Evolutionary conservation across 441 rosid genomes (phyloP), one percentile per base, ranked within the genome.

Genomic region (Syzygium syzygioides): DNA sequence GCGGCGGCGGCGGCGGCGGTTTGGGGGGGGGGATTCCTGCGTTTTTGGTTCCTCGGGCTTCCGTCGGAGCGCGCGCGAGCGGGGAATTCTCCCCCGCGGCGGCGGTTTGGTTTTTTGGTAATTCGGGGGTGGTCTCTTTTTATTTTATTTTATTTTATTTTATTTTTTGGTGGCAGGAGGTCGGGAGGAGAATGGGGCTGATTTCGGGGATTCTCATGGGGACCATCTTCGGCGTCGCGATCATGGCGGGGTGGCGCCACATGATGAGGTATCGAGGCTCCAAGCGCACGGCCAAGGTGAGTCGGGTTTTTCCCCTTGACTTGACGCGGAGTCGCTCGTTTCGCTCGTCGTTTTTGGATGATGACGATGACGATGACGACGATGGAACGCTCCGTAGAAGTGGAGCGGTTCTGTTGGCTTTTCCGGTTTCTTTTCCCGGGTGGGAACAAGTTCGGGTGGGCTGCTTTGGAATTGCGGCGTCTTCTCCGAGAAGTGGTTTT

Each of bases 141-240:
- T 12, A 23, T 20, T 30, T 54, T 3, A 2, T 37, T 3, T 37
- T 37, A 37, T 37, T 37, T 37, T 37, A 37, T 13, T 28, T 28
- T 28, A 15, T 32, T 60, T 57, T 86, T 37, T 4, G 41, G 41
- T 26, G 17, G 6, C 7, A 53, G 20, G n/a, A 66, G 84, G 20
- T 28, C 14, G 53, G 59, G 85, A 37, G 23, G 54, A 45, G 48
- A 19, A 87, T 87, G 88, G 88, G 88, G 55, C 59, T 87, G 85
- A 87, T 87, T 52, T 68, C 88, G 59, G 88, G 88, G 57, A 87
- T 87, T 71, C 30, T 87, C 85, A 64, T 87, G 84, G 88, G 88
- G 71, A 55, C 23, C 17, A 55, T 87, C 83, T 32, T 48, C 79
- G 88, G 88, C 34, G 6, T 87, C 4, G 88, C 85, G 57, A 28